These are phyloP conservation scores for Ascochyta fabae DNA, from an alignment of 2,329 filamentous ascomycete species.

Conservation along the genomic window DNA sequence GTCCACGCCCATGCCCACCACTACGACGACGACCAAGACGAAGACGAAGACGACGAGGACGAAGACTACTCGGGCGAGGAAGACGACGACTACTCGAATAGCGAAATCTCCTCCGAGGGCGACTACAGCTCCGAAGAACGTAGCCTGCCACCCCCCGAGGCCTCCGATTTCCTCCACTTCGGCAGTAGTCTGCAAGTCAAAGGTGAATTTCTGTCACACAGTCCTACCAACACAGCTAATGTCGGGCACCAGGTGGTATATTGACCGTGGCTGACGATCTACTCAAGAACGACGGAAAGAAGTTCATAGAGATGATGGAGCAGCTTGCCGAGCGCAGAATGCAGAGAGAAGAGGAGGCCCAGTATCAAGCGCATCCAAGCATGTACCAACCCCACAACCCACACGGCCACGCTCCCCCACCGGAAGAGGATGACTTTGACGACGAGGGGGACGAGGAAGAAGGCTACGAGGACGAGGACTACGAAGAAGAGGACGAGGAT, in stretches of 20 bases:
- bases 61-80: conserved; percentile 62
- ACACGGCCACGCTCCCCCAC: conserved; percentile 70
- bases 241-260: conserved; percentile 76
- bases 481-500: conserved; percentile 44
- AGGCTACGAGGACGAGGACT: conserved; percentile 68
- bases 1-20: conserved; percentile 61
- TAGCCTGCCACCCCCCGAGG: conserved; percentile 69
- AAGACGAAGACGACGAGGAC: conserved; percentile 59
- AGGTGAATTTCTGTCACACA: conserved; percentile 55
- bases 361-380: conserved; percentile 66
- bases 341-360: conserved; percentile 92
- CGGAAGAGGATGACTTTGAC: conserved; percentile 81
- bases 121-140: conserved; percentile 70
- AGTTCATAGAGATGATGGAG: conserved; percentile 99
- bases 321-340: conserved; percentile 96
- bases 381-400: conserved; percentile 53
- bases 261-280: conserved; percentile 98
- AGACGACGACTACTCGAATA: conserved; percentile 58
- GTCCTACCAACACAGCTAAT: neutral
- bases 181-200: conserved; percentile 97
- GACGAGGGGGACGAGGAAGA: conserved; percentile 69
- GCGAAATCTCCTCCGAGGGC: conserved; percentile 71
- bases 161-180: conserved; percentile 94
- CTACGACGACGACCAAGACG: conserved; percentile 57
- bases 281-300: conserved; percentile 97